Evolutionary conservation across 2,329 filamentous ascomycete genomes (phyloP), one percentile per base, ranked within the genome.

Genomic region (Lasiodiplodia hormozganensis): DNA sequence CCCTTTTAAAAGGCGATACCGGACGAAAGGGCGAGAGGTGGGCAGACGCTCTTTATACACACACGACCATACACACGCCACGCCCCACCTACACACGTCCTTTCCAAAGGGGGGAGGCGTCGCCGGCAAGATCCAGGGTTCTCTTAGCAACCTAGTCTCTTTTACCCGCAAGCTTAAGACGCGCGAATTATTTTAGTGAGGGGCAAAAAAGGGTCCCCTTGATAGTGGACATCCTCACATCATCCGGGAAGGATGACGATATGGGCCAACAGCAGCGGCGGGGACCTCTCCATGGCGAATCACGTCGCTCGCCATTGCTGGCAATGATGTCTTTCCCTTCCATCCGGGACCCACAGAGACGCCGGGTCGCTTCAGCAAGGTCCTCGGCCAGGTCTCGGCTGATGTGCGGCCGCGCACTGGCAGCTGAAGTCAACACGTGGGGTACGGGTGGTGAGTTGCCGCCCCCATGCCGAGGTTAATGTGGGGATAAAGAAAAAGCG

Each of bases 381-480:
- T 23, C 51, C 51, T 53, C 40, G 40, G 40, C n/a, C 40, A 47
- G 40, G 40, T 47, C 40, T 47, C 40, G 40, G 51, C 23, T 53
- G 51, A 31, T 52, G 49, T 52, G 49, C 25, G 52, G 52, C 52
- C 52, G 21, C 6, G 51, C n/a, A 23, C 51, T 23, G 23, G 51
- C 8, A 16, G 7, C n/a, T 52, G 49, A 21, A 25, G 52, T 43
- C 38, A n/a, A 47, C 40, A 47, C 40, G 40, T 47, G 40, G 40
- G 40, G 40, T 47, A n/a, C 40, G 40, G 40, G 40, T 47, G 40
- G 40, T 47, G 40, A n/a, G 40, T 47, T 47, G 40, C 40, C 40
- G 40, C 10, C 40, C 40, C 40, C 52, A 56, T 34, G 52, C 52
- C 52, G 52, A 56, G 52, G 52, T 56, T 56, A 56, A 47, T 47